Conservation (phyloP, 495 filamentous ascomycete species). For the Antarctomyces pellizariae region DNA sequence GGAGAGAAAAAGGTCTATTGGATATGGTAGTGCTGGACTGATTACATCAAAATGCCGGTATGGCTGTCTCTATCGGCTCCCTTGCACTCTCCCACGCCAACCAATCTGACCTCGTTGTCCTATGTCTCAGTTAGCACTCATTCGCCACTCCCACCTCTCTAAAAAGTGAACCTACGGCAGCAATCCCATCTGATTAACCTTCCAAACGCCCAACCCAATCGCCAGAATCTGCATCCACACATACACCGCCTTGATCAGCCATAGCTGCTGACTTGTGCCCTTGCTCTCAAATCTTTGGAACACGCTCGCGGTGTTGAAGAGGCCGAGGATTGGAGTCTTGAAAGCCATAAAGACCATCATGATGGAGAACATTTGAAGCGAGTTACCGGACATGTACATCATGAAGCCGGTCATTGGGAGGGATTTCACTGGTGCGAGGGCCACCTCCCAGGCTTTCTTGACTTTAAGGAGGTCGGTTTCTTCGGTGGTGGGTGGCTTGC, state of each 20-base stretch:
- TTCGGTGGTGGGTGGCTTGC: slow-evolving; percentile 36
- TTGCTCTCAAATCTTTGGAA: slow-evolving; percentile 81
- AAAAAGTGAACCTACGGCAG: slow-evolving; percentile 43
- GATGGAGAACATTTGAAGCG: slow-evolving; percentile 95
- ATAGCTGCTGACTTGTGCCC: slow-evolving; percentile 41
- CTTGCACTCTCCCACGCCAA: slow-evolving; percentile 78
- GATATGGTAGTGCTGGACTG: too few relatives aligned
- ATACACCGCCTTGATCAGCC: slow-evolving; percentile 67
- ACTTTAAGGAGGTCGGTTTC: slow-evolving; percentile 89
- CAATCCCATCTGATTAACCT: slow-evolving; percentile 89
- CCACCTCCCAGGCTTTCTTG: slow-evolving; percentile 98
- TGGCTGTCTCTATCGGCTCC: slow-evolving; percentile 47
- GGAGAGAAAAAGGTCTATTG: slow-evolving; percentile 2
- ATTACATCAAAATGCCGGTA: slow-evolving; percentile 27
- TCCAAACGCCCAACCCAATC: slow-evolving; percentile 78
- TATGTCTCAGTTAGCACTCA: slow-evolving; percentile 15
- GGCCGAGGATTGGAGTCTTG: slow-evolving; percentile 77
- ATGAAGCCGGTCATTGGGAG: slow-evolving; percentile 96
- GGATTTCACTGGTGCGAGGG: slow-evolving; percentile 78
- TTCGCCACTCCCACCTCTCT: neutral
- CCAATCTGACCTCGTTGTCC: slow-evolving; percentile 88
- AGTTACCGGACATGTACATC: slow-evolving; percentile 99
- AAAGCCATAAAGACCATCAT: slow-evolving; percentile 99
- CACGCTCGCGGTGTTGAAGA: slow-evolving; percentile 51
- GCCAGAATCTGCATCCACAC: slow-evolving; percentile 66